Evolutionary conservation across 176 grass and related monocot genomes (phyloP).

Genomic region (Tuctoria greenei): DNA sequence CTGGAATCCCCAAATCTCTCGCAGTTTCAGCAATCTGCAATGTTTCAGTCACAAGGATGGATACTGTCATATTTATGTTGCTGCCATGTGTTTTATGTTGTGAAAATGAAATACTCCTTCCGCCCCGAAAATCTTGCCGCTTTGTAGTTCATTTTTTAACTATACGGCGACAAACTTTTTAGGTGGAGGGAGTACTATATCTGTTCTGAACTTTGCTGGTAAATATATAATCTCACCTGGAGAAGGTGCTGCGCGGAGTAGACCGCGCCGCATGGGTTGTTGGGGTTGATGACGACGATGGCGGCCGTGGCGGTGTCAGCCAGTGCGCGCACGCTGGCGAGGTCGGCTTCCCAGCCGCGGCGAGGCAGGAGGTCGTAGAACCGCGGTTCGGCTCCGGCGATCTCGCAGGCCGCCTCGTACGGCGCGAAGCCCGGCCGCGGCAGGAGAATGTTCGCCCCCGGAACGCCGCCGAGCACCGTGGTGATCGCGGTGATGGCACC

Average conservation of each 20-base stretch:
- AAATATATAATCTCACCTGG: constrained; percentile 35
- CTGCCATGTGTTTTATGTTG: too few species aligned
- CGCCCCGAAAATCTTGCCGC: too few species aligned
- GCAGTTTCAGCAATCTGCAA: constrained; percentile 78
- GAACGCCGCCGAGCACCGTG: constrained; percentile 62
- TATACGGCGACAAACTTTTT: too few species aligned
- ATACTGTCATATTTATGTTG: too few species aligned
- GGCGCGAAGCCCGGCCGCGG: constrained; percentile 74
- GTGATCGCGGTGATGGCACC: constrained; percentile 63
- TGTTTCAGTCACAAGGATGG: background rate
- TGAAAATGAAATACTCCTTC: too few species aligned
- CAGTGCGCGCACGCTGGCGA: constrained; percentile 40
- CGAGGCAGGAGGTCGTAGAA: constrained; percentile 75
- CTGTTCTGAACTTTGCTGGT: background rate
- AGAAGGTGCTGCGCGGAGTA: constrained; percentile 63
- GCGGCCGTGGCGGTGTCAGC: constrained; percentile 51
- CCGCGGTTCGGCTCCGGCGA: constrained; percentile 63
- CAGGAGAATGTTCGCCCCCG: constrained; percentile 61
- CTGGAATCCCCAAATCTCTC: constrained; percentile 64
- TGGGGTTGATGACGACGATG: constrained; percentile 88
- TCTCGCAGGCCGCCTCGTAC: constrained; percentile 67
- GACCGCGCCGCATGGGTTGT: constrained; percentile 74
- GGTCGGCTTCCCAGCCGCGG: constrained; percentile 60
- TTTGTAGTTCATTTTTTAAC: too few species aligned
- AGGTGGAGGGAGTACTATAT: too few species aligned